Evolutionary conservation across 148 eudicot genomes (phyloP).

Genomic region (Euryodendron excelsum): DNA sequence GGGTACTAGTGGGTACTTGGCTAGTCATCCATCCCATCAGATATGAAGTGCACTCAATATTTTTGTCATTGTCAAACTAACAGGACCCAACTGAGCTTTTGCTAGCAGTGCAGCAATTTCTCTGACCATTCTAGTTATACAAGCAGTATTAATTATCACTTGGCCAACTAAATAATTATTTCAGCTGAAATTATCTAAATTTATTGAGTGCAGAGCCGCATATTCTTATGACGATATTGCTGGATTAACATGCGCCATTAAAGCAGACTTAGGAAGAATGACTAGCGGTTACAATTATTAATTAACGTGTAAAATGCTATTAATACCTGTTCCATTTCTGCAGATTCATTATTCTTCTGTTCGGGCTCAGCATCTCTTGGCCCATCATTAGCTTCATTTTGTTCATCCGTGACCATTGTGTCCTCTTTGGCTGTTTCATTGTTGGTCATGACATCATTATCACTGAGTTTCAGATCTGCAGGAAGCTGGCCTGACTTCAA

Average conservation of each 20-base stretch:
- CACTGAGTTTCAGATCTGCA: slow-evolving; percentile 61
- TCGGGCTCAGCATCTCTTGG: slow-evolving; percentile 33
- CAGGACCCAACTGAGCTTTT: slow-evolving; percentile 1
- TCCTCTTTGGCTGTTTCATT: slow-evolving; percentile 42
- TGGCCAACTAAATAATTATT: neutral
- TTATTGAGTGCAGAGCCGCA: neutral
- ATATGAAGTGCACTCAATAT: no score
- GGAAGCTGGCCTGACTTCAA: slow-evolving; percentile 89
- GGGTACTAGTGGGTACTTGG: no score
- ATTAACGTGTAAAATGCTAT: neutral
- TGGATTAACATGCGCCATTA: neutral
- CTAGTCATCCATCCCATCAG: no score
- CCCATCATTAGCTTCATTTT: slow-evolving; percentile 34
- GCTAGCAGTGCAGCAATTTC: neutral
- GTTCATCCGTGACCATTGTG: slow-evolving; percentile 54
- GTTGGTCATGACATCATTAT: slow-evolving; percentile 28
- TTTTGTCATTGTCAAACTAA: no score
- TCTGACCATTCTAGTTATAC: neutral
- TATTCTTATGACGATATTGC: no score
- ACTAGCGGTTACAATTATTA: neutral
- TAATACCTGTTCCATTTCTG: slow-evolving; percentile 52
- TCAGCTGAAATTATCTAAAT: neutral
- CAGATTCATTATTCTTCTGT: slow-evolving; percentile 32
- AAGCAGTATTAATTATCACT: neutral
- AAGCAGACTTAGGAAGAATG: neutral